A percentile compares a stretch with the other conserved stretches of the same genome.
Conservation (phyloP, 495 filamentous ascomycete species). For the Elaphomyces granulatus region DNA sequence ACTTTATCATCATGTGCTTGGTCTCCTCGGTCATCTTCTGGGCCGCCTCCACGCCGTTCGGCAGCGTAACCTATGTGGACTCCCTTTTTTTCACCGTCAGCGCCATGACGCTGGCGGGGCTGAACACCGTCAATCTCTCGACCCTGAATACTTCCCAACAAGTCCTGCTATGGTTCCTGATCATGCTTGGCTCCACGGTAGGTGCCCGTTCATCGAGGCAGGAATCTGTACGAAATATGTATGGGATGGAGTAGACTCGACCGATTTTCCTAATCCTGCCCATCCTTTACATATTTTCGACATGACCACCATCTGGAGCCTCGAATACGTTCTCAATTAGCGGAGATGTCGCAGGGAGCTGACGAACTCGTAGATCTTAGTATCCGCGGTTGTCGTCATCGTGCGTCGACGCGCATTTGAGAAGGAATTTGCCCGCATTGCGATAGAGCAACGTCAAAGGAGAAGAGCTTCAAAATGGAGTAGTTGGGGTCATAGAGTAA, state of each 20-base stretch:
- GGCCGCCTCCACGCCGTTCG: slow-evolving; percentile 44
- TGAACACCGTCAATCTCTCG: slow-evolving; percentile 57
- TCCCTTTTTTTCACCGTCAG: slow-evolving; percentile 61
- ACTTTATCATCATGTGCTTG: slow-evolving; percentile 57
- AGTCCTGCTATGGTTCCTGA: slow-evolving; percentile 53
- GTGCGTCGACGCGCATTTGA: slow-evolving; percentile 61
- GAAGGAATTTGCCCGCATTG: slow-evolving; percentile 43
- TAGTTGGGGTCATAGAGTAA: too few relatives aligned
- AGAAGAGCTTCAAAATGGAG: too few relatives aligned
- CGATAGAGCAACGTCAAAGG: slow-evolving; percentile 37
- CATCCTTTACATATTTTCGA: too few relatives aligned
- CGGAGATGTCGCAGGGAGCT: too few relatives aligned
- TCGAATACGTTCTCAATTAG: too few relatives aligned
- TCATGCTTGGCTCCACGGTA: slow-evolving; percentile 60
- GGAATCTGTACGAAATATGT: too few relatives aligned
- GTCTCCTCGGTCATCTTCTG: slow-evolving; percentile 59
- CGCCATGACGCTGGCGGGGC: slow-evolving; percentile 67
- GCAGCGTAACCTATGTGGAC: slow-evolving; percentile 57
- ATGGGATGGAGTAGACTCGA: too few relatives aligned
- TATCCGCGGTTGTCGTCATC: slow-evolving; percentile 30
- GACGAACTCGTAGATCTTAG: too few relatives aligned
- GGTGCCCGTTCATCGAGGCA: too few relatives aligned
- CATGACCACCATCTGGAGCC: too few relatives aligned
- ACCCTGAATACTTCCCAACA: slow-evolving; percentile 71
- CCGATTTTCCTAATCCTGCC: too few relatives aligned